Base-by-base conservation (phyloP, 2,329 filamentous ascomycete genomes). In the Talaromyces sp. region DNA sequence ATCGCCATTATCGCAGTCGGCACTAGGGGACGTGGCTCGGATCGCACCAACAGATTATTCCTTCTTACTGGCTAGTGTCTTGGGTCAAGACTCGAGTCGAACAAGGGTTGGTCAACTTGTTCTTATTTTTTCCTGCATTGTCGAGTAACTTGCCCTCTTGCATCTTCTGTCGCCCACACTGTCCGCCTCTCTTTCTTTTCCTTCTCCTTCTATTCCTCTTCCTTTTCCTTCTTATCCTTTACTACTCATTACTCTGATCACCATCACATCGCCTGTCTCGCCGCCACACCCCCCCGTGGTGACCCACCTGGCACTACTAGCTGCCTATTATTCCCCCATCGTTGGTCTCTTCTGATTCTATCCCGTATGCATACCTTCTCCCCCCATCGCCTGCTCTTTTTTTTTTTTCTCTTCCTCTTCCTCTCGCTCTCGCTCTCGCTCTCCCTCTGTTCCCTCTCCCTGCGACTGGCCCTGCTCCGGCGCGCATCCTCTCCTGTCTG, bases 201-300 rank as follows among this genome's bases (percentile, higher is more conserved):
- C 5, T 3, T 57, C 57, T 56, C 19, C 53, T 57, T 58, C 61
- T 59, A 61, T 60, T 27, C 59, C 17, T 24, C 43, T 24, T 56
- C 59, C 57, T 66, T 63, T 67, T 65, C 60, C 63, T 64, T 61
- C 64, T 59, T 65, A 58, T 62, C 58, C 10, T 3, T 11, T 32
- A 12, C 31, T 12, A 12, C 31, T 32, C 17, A 35, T 5, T 35
- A 14, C 12, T 35, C 32, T 14, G 59, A 11, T 14, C 19, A 54
- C 14, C 56, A 38, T 65, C 65, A 58, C 57, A n/a, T 38, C 35
- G 35, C 35, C 9, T 2, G 35, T n/a, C 17, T 14, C 35, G 35
- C 31, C 31, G 17, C 35, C 14, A n/a, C 35, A 38, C n/a, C 5
- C 35, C 14, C 17, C 12, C 6, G 32, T 6, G 12, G 12, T 6